phyloP scores from a whole-genome alignment of 345 rosid species.

The Aegle marmelos region DNA sequence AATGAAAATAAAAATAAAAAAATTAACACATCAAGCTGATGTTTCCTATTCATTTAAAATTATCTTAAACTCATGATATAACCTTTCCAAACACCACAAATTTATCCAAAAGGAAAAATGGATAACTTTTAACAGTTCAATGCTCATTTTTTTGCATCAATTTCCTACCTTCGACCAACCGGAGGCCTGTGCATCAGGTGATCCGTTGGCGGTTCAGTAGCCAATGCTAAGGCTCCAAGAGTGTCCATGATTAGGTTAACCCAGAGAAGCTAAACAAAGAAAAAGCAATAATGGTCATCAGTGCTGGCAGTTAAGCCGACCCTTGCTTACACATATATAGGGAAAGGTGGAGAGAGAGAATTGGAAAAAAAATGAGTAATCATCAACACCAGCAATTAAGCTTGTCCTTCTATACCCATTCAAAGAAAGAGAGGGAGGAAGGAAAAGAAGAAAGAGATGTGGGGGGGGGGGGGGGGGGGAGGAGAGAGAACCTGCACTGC shows the following conservation, averaged over 20 bases:
- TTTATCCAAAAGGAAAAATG: neutral
- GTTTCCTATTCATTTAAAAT: neutral
- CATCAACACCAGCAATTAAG: neutral
- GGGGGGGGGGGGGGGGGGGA: no score
- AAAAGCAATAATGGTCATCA: neutral
- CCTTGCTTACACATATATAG: no score
- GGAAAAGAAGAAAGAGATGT: no score
- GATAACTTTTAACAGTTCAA: neutral
- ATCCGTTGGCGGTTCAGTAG: constrained; percentile 98
- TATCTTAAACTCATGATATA: neutral
- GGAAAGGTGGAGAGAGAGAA: neutral
- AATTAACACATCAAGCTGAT: neutral
- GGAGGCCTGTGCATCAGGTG: constrained; percentile 88
- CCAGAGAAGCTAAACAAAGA: constrained; percentile 77
- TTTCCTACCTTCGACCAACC: constrained; percentile 83
- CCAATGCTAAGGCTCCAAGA: constrained; percentile 96
- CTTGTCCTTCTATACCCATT: no score
- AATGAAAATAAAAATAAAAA: no score
- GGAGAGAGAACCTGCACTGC: constrained; percentile 82
- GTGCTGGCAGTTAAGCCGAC: neutral
- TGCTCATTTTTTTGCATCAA: neutral
- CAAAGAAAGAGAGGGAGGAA: neutral
- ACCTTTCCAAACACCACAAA: neutral
- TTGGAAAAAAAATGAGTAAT: neutral
- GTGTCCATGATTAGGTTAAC: constrained; percentile 99